Evolutionary conservation across 176 grass and related monocot genomes (phyloP).

Genomic region (Triticum turgidum): DNA sequence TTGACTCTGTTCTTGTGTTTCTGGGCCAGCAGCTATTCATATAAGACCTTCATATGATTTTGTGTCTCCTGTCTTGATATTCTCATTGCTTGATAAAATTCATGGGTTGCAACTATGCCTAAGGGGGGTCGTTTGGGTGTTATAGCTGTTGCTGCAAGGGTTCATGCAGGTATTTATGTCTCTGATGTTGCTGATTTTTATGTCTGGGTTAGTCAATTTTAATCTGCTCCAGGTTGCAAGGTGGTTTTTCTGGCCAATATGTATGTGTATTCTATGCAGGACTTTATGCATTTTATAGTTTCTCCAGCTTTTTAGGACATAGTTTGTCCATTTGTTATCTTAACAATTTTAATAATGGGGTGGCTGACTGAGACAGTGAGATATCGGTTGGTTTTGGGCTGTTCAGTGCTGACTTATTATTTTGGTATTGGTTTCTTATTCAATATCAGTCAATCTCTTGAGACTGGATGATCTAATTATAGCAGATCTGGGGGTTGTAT

Average conservation of each 20-base stretch:
- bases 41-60: not conserved
- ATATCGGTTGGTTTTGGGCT: not conserved
- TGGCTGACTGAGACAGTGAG: not conserved
- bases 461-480: not conserved
- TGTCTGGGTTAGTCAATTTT: not conserved
- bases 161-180: not conserved
- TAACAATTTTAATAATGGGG: not conserved
- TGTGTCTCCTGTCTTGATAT: not conserved
- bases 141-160: not conserved
- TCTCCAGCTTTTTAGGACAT: not conserved
- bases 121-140: not conserved
- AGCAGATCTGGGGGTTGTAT: not conserved
- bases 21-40: not conserved
- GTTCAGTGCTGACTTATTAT: not conserved
- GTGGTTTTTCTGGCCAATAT: not conserved
- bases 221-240: not conserved
- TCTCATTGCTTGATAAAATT: not conserved
- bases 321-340: not conserved
- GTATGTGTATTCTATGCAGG: not conserved
- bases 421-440: not conserved
- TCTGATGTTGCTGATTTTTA: not conserved
- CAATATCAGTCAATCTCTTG: not conserved
- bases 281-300: not conserved
- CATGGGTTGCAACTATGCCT: not conserved
- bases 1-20: slow-evolving; percentile 3